These are phyloP conservation scores for Vigna unguiculata DNA, from an alignment of 306 rosid species.

Conservation along the genomic window DNA sequence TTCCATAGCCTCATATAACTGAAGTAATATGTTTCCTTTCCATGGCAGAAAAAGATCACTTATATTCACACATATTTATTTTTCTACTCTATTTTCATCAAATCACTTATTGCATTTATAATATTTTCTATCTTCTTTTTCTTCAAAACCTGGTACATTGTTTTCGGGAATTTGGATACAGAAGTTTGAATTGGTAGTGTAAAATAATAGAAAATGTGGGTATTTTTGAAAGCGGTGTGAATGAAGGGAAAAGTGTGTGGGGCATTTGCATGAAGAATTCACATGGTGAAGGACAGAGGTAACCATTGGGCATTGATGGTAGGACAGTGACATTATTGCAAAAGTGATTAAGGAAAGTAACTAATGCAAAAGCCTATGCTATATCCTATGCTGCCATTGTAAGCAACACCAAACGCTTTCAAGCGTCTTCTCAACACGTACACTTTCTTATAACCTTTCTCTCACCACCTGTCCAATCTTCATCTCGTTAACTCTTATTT, in stretches of 20 bases:
- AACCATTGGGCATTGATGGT: neutral
- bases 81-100: too few species aligned
- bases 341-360: conserved; percentile 25
- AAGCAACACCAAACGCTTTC: conserved; percentile 37
- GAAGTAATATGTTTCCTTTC: neutral
- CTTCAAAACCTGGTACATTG: too few species aligned
- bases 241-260: conserved; percentile 45
- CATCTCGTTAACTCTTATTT: too few species aligned
- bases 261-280: conserved; percentile 27
- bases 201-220: too few species aligned
- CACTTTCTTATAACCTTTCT: too few species aligned
- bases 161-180: too few species aligned
- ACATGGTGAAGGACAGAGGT: conserved; percentile 37
- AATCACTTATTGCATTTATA: too few species aligned
- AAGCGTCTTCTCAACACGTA: neutral
- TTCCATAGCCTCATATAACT: neutral
- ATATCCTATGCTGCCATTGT: conserved; percentile 20
- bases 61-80: too few species aligned
- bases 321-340: conserved; percentile 16
- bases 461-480: neutral
- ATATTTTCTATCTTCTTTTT: too few species aligned
- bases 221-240: too few species aligned
- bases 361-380: neutral
- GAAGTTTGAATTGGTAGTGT: too few species aligned
- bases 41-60: neutral